Evolutionary conservation across 495 filamentous ascomycete species (phyloP).

Genomic region (Pyrenula aspistea): DNA sequence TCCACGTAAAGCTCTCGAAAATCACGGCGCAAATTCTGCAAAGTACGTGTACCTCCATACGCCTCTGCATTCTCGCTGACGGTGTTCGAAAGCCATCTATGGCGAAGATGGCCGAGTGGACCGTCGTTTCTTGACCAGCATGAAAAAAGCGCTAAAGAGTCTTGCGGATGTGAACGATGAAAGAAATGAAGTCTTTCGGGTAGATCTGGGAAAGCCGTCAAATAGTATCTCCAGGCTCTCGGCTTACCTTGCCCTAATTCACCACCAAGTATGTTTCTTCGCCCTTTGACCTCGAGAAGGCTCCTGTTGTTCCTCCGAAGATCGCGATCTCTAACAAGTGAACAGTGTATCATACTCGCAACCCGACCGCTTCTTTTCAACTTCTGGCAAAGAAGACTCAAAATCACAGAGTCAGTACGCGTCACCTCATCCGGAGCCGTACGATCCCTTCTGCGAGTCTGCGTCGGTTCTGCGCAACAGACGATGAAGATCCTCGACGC

Average conservation of each 20-base stretch:
- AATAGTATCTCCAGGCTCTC: conserved; percentile 27
- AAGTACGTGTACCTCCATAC: too few species aligned
- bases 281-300: too few species aligned
- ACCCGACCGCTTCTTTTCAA: conserved; percentile 27
- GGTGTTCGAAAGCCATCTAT: conserved; percentile 28
- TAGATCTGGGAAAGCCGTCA: conserved; percentile 20
- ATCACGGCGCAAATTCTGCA: too few species aligned
- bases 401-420: too few species aligned
- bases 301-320: too few species aligned
- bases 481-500: conserved; percentile 24
- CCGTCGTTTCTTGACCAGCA: conserved; percentile 24
- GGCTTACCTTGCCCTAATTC: conserved; percentile 30
- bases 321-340: too few species aligned
- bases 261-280: conserved; percentile 31
- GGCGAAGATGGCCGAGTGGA: conserved; percentile 29
- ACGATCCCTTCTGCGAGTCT: conserved; percentile 25
- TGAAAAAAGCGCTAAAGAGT: conserved; percentile 25
- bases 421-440: conserved; percentile 21
- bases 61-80: too few species aligned
- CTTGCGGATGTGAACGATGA: conserved; percentile 26
- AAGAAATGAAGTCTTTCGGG: conserved; percentile 18
- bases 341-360: conserved; percentile 27
- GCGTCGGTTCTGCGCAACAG: conserved; percentile 28
- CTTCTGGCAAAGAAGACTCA: conserved; percentile 22
- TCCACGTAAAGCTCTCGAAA: conserved; percentile 29